Percentiles rank a stretch among this genome's conserved stretches.
These are phyloP conservation scores for Omphalotus olearius DNA, from an alignment of 1,284 basidiomycete genomes.

Conservation along the genomic window DNA sequence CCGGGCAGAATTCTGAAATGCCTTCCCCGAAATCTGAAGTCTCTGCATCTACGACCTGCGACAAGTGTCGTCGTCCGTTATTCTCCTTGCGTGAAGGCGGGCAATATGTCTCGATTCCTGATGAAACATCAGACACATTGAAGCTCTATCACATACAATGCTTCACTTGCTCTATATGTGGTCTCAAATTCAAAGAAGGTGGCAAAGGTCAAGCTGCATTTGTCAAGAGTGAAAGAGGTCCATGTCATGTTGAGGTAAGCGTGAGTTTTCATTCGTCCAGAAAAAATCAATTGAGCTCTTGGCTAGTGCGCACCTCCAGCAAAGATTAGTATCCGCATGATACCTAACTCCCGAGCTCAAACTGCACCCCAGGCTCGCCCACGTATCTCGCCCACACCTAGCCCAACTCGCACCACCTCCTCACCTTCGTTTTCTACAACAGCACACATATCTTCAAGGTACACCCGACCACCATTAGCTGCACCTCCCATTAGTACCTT, in stretches of 20 bases:
- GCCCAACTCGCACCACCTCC: constrained; percentile 4
- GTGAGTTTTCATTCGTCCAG: constrained; percentile 4
- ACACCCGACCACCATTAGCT: constrained; percentile 39
- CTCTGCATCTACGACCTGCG: constrained; percentile 35
- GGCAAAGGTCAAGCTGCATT: constrained; percentile 61
- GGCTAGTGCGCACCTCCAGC: constrained; percentile 60
- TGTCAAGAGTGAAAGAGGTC: constrained; percentile 58
- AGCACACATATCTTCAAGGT: constrained; percentile 29
- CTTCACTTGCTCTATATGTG: constrained; percentile 67
- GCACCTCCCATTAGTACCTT: constrained; percentile 31
- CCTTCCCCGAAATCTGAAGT: constrained; percentile 3
- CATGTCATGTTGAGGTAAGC: constrained; percentile 66
- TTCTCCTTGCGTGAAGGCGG: constrained; percentile 52
- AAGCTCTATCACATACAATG: constrained; percentile 68
- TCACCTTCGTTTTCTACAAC: constrained; percentile 19
- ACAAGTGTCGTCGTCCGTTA: constrained; percentile 53
- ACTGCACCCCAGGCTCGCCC: constrained; percentile 11
- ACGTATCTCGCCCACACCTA: constrained; percentile 9
- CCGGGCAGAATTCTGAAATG: constrained; percentile 7
- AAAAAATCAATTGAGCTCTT: constrained; percentile 8
- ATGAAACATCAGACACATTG: constrained; percentile 42
- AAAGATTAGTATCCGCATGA: constrained; percentile 23
- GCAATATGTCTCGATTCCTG: constrained; percentile 65
- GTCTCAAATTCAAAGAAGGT: constrained; percentile 56
- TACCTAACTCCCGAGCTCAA: constrained; percentile 20